These are phyloP conservation scores for Trichosporon coremiiforme DNA, from an alignment of 1,284 basidiomycete genomes.

Conservation along the genomic window DNA sequence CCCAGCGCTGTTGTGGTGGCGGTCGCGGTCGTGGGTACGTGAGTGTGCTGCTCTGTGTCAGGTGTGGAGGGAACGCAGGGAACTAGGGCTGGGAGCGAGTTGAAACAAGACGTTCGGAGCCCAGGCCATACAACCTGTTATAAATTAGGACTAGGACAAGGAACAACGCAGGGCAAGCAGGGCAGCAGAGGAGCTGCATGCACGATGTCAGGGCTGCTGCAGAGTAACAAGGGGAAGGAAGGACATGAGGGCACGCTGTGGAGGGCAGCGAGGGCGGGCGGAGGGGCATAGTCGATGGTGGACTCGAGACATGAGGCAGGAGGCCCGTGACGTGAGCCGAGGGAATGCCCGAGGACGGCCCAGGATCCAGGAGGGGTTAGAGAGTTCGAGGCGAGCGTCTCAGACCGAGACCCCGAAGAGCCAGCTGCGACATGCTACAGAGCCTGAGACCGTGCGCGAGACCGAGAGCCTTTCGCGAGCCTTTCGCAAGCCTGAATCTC, in stretches of 20 bases:
- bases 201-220: neutral
- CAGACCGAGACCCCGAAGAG: neutral
- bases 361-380: constrained; percentile 12
- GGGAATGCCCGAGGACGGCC: neutral
- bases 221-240: constrained; percentile 3
- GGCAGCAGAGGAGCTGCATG: neutral
- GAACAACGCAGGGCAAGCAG: neutral
- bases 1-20: neutral
- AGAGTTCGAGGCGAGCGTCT: neutral
- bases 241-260: neutral
- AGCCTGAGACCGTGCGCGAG: neutral
- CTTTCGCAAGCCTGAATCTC: neutral
- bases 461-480: too few relatives aligned
- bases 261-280: neutral
- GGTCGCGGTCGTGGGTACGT: neutral
- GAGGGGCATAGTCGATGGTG: constrained; percentile 5
- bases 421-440: neutral
- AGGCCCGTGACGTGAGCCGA: neutral
- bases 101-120: neutral
- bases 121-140: constrained; percentile 3
- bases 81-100: constrained; percentile 5
- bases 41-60: constrained; percentile 6
- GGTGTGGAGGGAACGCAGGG: constrained; percentile 31
- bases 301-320: neutral
- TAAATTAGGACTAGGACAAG: neutral